A percentile compares a stretch with the other conserved stretches of the same genome.
Conservation (phyloP, 2,329 filamentous ascomycete genomes). For the Colletotrichum endophyticum region DNA sequence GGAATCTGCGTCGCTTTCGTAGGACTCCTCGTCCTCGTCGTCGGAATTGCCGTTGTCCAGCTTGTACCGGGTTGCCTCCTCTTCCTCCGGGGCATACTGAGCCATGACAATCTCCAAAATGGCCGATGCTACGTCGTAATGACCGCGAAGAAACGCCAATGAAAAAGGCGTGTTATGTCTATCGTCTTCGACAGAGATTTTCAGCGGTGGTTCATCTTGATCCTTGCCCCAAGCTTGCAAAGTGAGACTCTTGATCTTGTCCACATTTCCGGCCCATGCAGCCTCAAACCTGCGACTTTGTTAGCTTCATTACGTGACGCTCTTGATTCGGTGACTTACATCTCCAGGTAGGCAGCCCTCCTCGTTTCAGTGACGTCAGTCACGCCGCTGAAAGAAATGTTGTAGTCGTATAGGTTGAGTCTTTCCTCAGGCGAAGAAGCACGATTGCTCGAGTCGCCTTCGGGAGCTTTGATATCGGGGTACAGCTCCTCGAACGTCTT, state of each 20-base stretch:
- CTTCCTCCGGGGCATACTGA: conserved; percentile 67
- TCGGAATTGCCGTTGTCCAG: conserved; percentile 42
- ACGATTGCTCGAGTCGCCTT: neutral
- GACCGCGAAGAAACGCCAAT: conserved; percentile 70
- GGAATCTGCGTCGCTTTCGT: conserved; percentile 36
- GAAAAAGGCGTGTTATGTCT: conserved; percentile 65
- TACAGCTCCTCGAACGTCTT: conserved; percentile 72
- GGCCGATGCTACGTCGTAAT: conserved; percentile 65
- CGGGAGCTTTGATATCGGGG: conserved; percentile 49
- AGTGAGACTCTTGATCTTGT: conserved; percentile 69
- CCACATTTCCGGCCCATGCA: conserved; percentile 72
- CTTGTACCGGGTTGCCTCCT: conserved; percentile 54
- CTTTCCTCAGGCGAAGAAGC: conserved; percentile 22
- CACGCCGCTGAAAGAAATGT: conserved; percentile 56
- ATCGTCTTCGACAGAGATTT: conserved; percentile 64
- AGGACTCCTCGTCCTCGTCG: conserved; percentile 37
- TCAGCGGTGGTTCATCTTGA: conserved; percentile 62
- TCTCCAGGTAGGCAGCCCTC: conserved; percentile 63
- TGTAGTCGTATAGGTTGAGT: conserved; percentile 47
- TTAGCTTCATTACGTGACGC: conserved; percentile 23
- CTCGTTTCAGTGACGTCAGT: conserved; percentile 61
- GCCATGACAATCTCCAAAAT: conserved; percentile 74
- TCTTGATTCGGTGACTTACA: conserved; percentile 52
- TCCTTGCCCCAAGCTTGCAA: conserved; percentile 62
- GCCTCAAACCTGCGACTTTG: conserved; percentile 66